phyloP scores from a whole-genome alignment of 2,329 filamentous ascomycete genomes.

The Neofusicoccum ribis region DNA sequence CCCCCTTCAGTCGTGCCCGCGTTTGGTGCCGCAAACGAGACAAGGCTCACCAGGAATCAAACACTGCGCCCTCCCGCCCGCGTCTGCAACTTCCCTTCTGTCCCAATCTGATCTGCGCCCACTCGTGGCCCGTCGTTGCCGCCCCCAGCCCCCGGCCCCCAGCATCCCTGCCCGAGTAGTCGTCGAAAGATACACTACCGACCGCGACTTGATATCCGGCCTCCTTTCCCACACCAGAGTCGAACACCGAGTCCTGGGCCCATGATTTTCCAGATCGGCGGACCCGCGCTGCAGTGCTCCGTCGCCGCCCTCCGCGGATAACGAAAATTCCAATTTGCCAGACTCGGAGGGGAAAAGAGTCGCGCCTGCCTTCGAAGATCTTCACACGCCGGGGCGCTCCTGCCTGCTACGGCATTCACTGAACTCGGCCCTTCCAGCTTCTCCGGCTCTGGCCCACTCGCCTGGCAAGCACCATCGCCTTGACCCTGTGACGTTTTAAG shows the following conservation, averaged over 20 bases:
- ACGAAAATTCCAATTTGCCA: background rate
- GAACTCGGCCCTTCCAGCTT: background rate
- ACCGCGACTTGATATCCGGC: background rate
- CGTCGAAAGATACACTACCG: background rate
- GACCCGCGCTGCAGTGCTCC: background rate
- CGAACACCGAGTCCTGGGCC: background rate
- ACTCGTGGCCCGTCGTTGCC: background rate
- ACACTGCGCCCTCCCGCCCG: background rate
- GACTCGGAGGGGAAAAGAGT: background rate
- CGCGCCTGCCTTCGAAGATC: background rate
- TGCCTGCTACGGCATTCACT: background rate
- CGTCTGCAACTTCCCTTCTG: background rate
- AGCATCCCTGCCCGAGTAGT: background rate
- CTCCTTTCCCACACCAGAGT: background rate
- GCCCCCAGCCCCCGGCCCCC: background rate
- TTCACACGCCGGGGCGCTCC: too few species aligned
- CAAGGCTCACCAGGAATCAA: background rate
- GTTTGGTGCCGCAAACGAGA: slow-evolving; percentile 4
- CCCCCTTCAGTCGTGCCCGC: background rate
- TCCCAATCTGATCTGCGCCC: background rate
- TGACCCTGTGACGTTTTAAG: background rate
- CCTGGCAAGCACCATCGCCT: background rate
- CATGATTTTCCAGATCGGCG: background rate
- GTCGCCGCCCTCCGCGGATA: background rate
- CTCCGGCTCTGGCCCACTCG: background rate